Percentiles rank a stretch among this genome's conserved stretches.
Conservation (phyloP, 768 basidiomycete species). For the Collybia mongolica region DNA sequence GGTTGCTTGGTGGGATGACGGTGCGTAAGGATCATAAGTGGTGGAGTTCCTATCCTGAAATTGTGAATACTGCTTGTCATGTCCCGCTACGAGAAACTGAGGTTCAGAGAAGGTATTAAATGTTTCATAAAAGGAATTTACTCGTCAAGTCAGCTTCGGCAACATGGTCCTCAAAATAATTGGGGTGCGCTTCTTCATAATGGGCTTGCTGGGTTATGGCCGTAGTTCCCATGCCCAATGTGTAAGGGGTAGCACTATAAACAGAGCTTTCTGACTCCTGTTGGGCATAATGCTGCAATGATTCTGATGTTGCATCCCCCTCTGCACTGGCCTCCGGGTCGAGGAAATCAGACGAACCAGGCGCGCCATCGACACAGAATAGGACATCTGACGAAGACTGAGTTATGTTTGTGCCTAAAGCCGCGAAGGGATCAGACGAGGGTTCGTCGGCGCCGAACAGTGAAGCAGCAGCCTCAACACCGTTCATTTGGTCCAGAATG, state of each 20-base stretch:
- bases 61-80: conserved; percentile 4
- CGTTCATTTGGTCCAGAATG: conserved; percentile 41
- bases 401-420: conserved; percentile 38
- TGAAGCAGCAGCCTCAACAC: conserved; percentile 76
- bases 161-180: too few relatives aligned
- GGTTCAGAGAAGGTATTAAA: background rate
- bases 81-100: conserved; percentile 7
- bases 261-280: conserved; percentile 7
- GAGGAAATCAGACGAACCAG: background rate
- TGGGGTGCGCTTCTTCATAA: conserved; percentile 23
- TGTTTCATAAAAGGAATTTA: background rate
- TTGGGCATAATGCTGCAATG: conserved; percentile 20
- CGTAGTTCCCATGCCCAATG: conserved; percentile 4
- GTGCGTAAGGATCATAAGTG: conserved; percentile 36
- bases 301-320: conserved; percentile 6
- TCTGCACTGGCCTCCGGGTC: background rate
- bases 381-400: conserved; percentile 24
- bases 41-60: conserved; percentile 5
- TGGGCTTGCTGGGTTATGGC: conserved; percentile 23
- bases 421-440: conserved; percentile 62
- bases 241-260: conserved; percentile 8
- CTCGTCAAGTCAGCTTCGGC: background rate
- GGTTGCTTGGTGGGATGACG: conserved; percentile 16
- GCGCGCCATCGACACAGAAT: conserved; percentile 9
- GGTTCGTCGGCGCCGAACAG: conserved; percentile 73